Evolutionary conservation across 2,329 filamentous ascomycete species (phyloP), one percentile per base, ranked within the genome.

Genomic region (Penicillium expansum): DNA sequence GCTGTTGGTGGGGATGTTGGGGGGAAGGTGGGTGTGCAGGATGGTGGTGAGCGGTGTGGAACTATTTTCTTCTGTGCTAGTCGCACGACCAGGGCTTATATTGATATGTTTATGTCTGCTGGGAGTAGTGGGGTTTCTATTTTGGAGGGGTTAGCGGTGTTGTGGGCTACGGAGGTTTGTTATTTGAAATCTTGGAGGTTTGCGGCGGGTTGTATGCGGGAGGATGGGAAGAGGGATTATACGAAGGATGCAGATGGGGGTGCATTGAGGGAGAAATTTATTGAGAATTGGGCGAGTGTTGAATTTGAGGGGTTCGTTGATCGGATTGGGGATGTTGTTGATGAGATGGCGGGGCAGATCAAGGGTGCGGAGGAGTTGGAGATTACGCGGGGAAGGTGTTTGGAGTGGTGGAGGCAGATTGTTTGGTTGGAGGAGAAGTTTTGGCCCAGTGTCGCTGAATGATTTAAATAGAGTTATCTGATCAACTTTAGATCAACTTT

Each of bases 151-250:
- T 78, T 90, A 59, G 82, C 90, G 2, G 80, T 90, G n/a, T 82
- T 92, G 24, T 92, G 88, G 86, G 86, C 85, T n/a, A 91, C 87
- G 1, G 89, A 93, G 74, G 84, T 79, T 45, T 82, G 80, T 58
- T 88, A 87, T 67, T 68, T 86, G 18, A 77, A 82, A 38, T 80
- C 85, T 13, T 88, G 86, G 86, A 77, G 75, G 10, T 74, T 70
- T 66, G 76, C 74, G 22, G 67, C 62, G 4, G 56, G 47, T 5
- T 62, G 68, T 39, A 73, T 80, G 63, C 69, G 75, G 18, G 62
- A 66, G 1, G 59, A 59, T 16, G 59, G 50, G 1, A 27, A 41
- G 1, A 54, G 54, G 27, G 54, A 52, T 42, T 56, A 52, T 47
- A 60, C 63, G n/a, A 66, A 70, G n/a, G 86, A 88, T 66, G 76